Evolutionary conservation across 768 basidiomycete genomes (phyloP).

Genomic region (Cubamyces lactineus): DNA sequence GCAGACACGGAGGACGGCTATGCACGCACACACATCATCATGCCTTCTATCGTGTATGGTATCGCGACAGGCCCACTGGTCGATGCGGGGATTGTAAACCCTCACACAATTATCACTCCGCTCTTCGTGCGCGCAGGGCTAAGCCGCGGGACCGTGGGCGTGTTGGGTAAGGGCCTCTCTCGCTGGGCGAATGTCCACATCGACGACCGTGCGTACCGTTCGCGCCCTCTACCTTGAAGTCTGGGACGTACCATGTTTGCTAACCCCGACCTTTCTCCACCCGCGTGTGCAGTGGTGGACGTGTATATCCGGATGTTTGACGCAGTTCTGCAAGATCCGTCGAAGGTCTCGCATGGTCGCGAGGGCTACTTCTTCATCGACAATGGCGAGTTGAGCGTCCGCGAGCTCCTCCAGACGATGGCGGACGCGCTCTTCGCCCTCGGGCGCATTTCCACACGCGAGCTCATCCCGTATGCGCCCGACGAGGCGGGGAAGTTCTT

Average conservation of each 20-base stretch:
- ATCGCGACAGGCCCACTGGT: constrained; percentile 59
- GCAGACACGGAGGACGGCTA: constrained; percentile 52
- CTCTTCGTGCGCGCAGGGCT: constrained; percentile 46
- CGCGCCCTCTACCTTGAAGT: too few relatives aligned
- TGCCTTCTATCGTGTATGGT: constrained; percentile 61
- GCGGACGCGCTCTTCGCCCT: constrained; percentile 38
- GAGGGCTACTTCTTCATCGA: constrained; percentile 39
- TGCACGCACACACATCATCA: constrained; percentile 52
- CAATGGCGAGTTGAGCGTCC: constrained; percentile 31
- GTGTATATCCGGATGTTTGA: constrained; percentile 45
- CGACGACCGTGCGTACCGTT: constrained; percentile 40
- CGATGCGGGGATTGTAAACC: constrained; percentile 53
- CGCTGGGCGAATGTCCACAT: constrained; percentile 62
- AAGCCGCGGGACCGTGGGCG: constrained; percentile 50
- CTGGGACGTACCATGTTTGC: neutral
- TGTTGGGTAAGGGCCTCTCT: constrained; percentile 58
- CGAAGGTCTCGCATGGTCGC: constrained; percentile 34
- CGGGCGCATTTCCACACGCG: constrained; percentile 32
- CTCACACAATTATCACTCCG: constrained; percentile 52
- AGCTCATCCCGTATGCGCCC: constrained; percentile 45
- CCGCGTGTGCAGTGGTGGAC: constrained; percentile 41
- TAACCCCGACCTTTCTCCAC: neutral
- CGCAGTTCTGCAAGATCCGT: constrained; percentile 30
- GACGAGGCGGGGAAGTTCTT: constrained; percentile 44
- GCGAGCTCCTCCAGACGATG: constrained; percentile 37